phyloP scores from a whole-genome alignment of 2,329 filamentous ascomycete species.

The Macrophomina tecta region DNA sequence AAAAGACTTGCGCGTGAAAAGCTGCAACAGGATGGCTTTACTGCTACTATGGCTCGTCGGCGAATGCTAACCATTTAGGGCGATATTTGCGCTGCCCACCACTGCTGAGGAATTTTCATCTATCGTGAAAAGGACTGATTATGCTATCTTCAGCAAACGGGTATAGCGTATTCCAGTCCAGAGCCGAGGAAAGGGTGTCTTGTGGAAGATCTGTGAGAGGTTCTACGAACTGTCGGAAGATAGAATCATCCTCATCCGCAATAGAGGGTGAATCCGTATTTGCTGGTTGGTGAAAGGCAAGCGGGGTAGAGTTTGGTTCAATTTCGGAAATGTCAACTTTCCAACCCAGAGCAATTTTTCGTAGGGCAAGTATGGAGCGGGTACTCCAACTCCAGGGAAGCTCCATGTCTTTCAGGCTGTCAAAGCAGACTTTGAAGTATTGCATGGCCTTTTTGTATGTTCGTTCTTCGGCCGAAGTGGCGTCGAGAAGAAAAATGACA shows the following conservation, averaged over 20 bases:
- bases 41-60: too few species aligned
- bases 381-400: constrained; percentile 5
- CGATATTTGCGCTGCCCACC: too few species aligned
- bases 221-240: background rate
- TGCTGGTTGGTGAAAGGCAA: too few species aligned
- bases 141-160: background rate
- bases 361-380: background rate
- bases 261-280: too few species aligned
- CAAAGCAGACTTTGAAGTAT: background rate
- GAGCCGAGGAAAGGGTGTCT: background rate
- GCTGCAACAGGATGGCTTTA: too few species aligned
- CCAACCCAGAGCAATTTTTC: background rate
- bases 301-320: too few species aligned
- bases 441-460: background rate
- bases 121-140: too few species aligned
- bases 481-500: background rate
- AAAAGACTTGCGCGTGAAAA: too few species aligned
- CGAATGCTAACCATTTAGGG: too few species aligned
- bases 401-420: background rate
- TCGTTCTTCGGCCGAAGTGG: background rate
- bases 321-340: constrained; percentile 2
- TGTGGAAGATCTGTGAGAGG: background rate
- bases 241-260: background rate
- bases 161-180: constrained; percentile 5
- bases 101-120: too few species aligned